phyloP scores from a whole-genome alignment of 305 asterid genomes.

The Rubia occidens region DNA sequence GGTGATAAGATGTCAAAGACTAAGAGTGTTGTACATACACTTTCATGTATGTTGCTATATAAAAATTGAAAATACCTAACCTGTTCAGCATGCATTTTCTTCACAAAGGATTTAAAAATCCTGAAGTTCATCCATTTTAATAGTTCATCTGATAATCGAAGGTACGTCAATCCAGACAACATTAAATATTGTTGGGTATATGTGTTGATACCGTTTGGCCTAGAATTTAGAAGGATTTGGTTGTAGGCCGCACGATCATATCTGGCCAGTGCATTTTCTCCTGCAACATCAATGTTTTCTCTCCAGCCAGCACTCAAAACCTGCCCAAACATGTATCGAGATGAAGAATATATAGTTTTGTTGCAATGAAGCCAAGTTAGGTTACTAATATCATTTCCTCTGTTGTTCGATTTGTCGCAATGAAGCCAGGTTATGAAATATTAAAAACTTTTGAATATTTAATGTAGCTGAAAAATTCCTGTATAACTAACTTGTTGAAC shows the following conservation, averaged over 20 bases:
- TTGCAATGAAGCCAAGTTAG: neutral
- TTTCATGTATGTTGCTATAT: too few species aligned
- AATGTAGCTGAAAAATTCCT: neutral
- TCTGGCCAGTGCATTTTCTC: conserved; percentile 78
- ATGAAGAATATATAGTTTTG: neutral
- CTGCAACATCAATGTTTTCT: conserved; percentile 53
- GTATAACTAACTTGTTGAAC: conserved; percentile 47
- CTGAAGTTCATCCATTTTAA: conserved; percentile 29
- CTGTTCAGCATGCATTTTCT: conserved; percentile 67
- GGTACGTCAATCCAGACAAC: conserved; percentile 56
- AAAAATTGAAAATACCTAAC: conserved; percentile 20
- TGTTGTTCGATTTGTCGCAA: too few species aligned
- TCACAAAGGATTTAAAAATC: conserved; percentile 44
- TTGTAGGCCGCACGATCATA: conserved; percentile 47
- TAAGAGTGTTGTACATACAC: neutral
- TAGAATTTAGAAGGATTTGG: conserved; percentile 60
- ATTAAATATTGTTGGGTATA: conserved; percentile 29
- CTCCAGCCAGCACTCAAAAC: conserved; percentile 63
- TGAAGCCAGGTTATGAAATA: too few species aligned
- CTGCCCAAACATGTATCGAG: conserved; percentile 21
- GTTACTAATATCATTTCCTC: neutral
- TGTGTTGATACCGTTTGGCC: conserved; percentile 56
- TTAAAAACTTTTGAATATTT: neutral
- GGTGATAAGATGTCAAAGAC: neutral
- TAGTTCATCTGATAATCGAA: conserved; percentile 50